phyloP scores from a whole-genome alignment of 805 yeast genomes.

The Tetrapisispora iriomotensis region DNA sequence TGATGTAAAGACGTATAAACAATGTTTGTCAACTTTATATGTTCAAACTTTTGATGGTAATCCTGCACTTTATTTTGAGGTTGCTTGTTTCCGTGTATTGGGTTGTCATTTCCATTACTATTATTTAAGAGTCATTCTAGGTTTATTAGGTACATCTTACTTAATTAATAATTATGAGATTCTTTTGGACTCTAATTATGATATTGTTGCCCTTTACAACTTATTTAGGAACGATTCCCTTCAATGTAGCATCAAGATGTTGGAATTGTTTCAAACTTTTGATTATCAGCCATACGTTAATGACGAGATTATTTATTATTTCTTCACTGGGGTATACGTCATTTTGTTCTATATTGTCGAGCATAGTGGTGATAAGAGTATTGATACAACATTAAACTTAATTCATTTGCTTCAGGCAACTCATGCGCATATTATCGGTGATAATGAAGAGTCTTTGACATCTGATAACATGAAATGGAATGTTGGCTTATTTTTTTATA shows the following conservation, averaged over 20 bases:
- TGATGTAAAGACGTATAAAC: conserved; percentile 15
- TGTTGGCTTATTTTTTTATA: conserved; percentile 16
- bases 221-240: conserved; percentile 9
- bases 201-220: conserved; percentile 9
- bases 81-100: conserved; percentile 16
- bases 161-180: conserved; percentile 15
- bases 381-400: conserved; percentile 6
- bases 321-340: conserved; percentile 17
- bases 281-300: conserved; percentile 16
- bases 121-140: conserved; percentile 12
- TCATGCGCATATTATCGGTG: conserved; percentile 14
- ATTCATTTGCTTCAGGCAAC: conserved; percentile 9
- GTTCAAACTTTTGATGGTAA: conserved; percentile 11
- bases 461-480: conserved; percentile 22
- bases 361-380: conserved; percentile 10
- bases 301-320: conserved; percentile 16
- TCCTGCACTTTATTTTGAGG: conserved; percentile 14
- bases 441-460: conserved; percentile 9
- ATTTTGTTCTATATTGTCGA: conserved; percentile 15
- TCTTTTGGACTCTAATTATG: conserved; percentile 10
- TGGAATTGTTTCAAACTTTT: conserved; percentile 12
- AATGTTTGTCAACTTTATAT: conserved; percentile 14
- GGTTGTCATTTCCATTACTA: conserved; percentile 18
- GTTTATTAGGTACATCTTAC: conserved; percentile 16
- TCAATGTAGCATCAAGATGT: conserved; percentile 10